Conservation (phyloP, 2,329 filamentous ascomycete species). For the Macrophomina tecta region DNA sequence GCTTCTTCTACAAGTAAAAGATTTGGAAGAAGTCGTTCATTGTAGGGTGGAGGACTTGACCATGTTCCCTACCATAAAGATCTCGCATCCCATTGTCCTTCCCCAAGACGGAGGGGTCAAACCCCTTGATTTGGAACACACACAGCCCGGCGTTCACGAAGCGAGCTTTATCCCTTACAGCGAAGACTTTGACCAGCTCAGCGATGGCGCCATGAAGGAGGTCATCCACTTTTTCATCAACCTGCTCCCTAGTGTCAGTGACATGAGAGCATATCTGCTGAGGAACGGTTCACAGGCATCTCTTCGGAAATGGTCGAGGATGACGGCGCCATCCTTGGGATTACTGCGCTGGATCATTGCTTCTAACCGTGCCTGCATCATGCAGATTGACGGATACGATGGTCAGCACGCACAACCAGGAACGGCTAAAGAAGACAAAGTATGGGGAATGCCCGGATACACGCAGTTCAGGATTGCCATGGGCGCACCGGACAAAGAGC, state of each 20-base stretch:
- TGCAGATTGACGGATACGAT: constrained; percentile 63
- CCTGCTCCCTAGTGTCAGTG: constrained; percentile 65
- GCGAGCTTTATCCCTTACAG: constrained; percentile 55
- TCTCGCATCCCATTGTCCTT: constrained; percentile 5
- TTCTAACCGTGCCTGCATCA: constrained; percentile 85
- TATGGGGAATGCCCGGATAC: constrained; percentile 70
- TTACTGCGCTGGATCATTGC: constrained; percentile 87
- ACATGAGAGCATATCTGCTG: constrained; percentile 59
- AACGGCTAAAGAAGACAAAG: constrained; percentile 55
- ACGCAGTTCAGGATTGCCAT: constrained; percentile 88
- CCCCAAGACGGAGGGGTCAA: neutral
- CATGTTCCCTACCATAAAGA: neutral
- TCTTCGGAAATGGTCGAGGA: constrained; percentile 60
- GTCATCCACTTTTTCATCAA: constrained; percentile 61
- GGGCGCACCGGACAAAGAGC: constrained; percentile 88
- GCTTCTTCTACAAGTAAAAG: constrained; percentile 49
- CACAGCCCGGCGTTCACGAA: constrained; percentile 36
- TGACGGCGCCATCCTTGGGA: constrained; percentile 70
- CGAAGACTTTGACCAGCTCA: constrained; percentile 64
- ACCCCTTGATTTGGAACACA: neutral
- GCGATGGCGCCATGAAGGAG: constrained; percentile 52
- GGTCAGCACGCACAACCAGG: constrained; percentile 4
- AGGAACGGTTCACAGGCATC: constrained; percentile 46
- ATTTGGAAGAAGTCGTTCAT: constrained; percentile 1
- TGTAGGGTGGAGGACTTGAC: constrained; percentile 3